phyloP scores from a whole-genome alignment of 805 yeast genomes.

The Saccharomycopsis javanensis region DNA sequence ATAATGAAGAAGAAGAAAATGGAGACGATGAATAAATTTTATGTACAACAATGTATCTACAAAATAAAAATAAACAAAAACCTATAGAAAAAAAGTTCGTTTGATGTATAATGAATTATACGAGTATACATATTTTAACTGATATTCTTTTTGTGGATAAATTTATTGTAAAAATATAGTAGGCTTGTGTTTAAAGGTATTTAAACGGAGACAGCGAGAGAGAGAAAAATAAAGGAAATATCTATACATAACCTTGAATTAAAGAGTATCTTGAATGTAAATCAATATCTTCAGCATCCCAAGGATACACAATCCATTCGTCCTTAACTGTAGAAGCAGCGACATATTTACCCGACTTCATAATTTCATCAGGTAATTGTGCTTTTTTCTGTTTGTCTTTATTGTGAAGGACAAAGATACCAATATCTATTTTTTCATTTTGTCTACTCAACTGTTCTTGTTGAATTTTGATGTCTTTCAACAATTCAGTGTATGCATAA shows the following conservation, averaged over 20 bases:
- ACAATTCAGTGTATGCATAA: constrained; percentile 70
- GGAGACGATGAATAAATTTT: not conserved
- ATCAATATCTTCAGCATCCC: constrained; percentile 81
- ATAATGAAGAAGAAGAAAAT: not conserved
- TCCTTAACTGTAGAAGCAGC: constrained; percentile 72
- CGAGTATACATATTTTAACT: no score
- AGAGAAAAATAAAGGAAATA: no score
- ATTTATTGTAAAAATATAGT: no score
- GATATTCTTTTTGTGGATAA: no score
- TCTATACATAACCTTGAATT: constrained; percentile 40
- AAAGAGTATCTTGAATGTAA: constrained; percentile 57
- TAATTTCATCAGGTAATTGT: constrained; percentile 51
- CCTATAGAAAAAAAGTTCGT: not conserved
- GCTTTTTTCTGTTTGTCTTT: constrained; percentile 77
- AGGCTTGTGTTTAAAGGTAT: no score
- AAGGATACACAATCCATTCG: constrained; percentile 82
- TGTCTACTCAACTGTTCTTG: constrained; percentile 49
- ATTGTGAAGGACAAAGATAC: constrained; percentile 76
- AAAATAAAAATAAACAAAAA: not conserved
- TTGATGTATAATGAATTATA: no score
- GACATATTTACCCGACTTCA: constrained; percentile 55
- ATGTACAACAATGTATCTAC: not conserved
- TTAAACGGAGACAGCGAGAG: no score
- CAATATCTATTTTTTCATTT: constrained; percentile 54
- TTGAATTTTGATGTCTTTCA: constrained; percentile 40